phyloP scores from a whole-genome alignment of 305 asterid species.

The Lippia alba region DNA sequence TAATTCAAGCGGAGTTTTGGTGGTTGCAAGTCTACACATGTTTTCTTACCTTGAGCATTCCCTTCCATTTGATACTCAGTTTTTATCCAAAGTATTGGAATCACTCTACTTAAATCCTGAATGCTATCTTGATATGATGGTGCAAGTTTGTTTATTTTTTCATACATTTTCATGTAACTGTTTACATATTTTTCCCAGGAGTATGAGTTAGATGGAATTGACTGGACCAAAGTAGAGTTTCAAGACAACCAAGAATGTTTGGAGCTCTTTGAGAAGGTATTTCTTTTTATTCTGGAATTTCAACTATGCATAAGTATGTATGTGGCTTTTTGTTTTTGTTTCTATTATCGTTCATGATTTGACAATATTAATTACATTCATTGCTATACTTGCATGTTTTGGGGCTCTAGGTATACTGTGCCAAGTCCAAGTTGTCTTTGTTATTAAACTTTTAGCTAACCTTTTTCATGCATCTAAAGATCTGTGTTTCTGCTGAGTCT shows the following conservation, averaged over 20 bases:
- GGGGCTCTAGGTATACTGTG: too few relatives aligned
- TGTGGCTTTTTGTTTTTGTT: neutral
- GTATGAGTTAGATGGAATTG: constrained; percentile 88
- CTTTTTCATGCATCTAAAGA: too few relatives aligned
- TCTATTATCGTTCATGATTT: constrained; percentile 7
- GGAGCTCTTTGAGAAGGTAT: constrained; percentile 94
- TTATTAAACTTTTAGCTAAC: too few relatives aligned
- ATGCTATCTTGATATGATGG: constrained; percentile 12
- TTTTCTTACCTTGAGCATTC: constrained; percentile 4
- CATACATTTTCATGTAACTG: neutral
- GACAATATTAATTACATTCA: constrained; percentile 12
- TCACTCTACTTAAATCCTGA: constrained; percentile 2
- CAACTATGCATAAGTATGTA: neutral
- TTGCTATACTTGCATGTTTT: neutral
- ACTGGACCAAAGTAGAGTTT: constrained; percentile 87
- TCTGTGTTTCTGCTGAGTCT: neutral
- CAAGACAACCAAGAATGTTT: constrained; percentile 90
- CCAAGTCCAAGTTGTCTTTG: too few relatives aligned
- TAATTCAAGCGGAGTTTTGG: constrained; percentile 24
- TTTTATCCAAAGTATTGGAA: constrained; percentile 17
- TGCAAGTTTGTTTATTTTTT: constrained; percentile 10
- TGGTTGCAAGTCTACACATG: constrained; percentile 29
- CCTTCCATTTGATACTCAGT: neutral
- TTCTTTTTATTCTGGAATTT: constrained; percentile 33
- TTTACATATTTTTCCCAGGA: constrained; percentile 51